Conservation (phyloP, 345 rosid genomes). For the thale cress (Arabidopsis thaliana) region TAIR10.1 NC_003070.9:25087501-25088000, state of each 20-base stretch:
- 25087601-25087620: neutral
- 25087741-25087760: neutral
- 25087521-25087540: neutral
- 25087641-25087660: slow-evolving; percentile 10
- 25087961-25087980: slow-evolving; percentile 74
- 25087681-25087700: slow-evolving; percentile 13
- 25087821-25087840: slow-evolving; percentile 77
- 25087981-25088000: slow-evolving; percentile 62
- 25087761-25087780: neutral
- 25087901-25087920: slow-evolving; percentile 11
- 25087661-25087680: slow-evolving; percentile 12
- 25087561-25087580: slow-evolving; percentile 9
- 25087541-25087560: slow-evolving; percentile 1
- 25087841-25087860: slow-evolving; percentile 55
- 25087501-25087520: neutral
- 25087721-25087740: neutral
- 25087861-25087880: slow-evolving; percentile 55
- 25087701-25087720: neutral
- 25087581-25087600: slow-evolving; percentile 7
- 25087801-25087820: slow-evolving; percentile 52
- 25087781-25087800: slow-evolving; percentile 2
- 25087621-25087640: neutral
- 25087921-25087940: slow-evolving; percentile 8
- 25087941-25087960: slow-evolving; percentile 55
- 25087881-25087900: slow-evolving; percentile 3